Conservation (phyloP, 73 alveolate species). For the Paramecium caudatum region DNA sequence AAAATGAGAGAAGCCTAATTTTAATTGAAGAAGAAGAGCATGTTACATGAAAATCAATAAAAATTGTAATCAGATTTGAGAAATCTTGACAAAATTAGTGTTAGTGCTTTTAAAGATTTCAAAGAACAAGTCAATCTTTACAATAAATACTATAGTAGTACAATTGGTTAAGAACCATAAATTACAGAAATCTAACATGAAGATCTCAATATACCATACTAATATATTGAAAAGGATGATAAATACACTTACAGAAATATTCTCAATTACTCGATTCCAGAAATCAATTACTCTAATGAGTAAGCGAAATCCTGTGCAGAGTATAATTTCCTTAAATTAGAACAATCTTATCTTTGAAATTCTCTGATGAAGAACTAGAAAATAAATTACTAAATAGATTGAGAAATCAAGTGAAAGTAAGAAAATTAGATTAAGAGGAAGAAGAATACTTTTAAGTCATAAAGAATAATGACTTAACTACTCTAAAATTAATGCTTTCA, state of each 20-base stretch:
- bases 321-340: not conserved
- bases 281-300: not conserved
- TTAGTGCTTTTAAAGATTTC: conserved; percentile 53
- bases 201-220: conserved; percentile 24
- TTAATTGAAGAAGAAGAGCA: conserved; percentile 28
- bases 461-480: not conserved
- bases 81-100: conserved; percentile 48
- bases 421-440: not conserved
- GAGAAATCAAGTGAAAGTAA: not conserved
- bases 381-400: not conserved
- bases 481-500: not conserved
- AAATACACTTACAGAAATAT: conserved; percentile 31
- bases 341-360: not conserved
- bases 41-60: conserved; percentile 26
- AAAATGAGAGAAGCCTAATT: conserved; percentile 11
- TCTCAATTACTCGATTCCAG: conserved; percentile 14
- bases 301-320: not conserved
- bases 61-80: conserved; percentile 16
- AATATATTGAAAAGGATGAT: not conserved
- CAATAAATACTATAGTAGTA: conserved; percentile 50
- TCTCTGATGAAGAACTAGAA: conserved; percentile 15
- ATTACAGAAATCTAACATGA: conserved; percentile 22
- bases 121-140: conserved; percentile 39
- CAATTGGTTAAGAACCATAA: conserved; percentile 19
- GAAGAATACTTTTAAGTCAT: not conserved